A percentile compares a stretch with the other conserved stretches of the same genome.
Evolutionary conservation across 306 rosid genomes (phyloP).

Genomic region (Ammopiptanthus mongolicus): DNA sequence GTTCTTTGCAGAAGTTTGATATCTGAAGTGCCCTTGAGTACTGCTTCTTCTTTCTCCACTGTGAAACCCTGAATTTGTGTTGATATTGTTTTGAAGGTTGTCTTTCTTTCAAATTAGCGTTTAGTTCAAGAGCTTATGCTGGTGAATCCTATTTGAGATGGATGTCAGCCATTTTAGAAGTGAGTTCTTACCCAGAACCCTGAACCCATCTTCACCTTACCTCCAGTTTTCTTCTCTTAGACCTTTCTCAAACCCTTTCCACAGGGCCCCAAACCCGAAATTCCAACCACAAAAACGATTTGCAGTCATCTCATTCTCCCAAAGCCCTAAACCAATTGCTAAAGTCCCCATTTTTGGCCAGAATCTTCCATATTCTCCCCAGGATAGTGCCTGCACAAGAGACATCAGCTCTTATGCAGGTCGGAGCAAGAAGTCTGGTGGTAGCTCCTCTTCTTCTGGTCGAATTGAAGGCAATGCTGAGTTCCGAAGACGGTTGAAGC

Average conservation of each 20-base stretch:
- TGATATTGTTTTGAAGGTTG: constrained; percentile 30
- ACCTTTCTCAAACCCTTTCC: constrained; percentile 25
- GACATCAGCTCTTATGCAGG: constrained; percentile 56
- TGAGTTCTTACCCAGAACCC: constrained; percentile 31
- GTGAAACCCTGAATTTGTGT: background rate
- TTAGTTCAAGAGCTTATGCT: background rate
- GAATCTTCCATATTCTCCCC: background rate
- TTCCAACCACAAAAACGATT: constrained; percentile 10
- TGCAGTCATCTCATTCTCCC: constrained; percentile 17
- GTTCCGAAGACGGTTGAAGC: constrained; percentile 45
- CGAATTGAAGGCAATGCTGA: constrained; percentile 60
- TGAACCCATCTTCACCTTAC: constrained; percentile 23
- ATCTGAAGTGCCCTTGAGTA: background rate
- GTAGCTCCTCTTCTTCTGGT: constrained; percentile 45
- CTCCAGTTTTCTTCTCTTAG: constrained; percentile 21
- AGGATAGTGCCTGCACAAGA: background rate
- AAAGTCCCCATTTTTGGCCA: background rate
- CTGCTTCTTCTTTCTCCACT: background rate
- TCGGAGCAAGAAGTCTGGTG: constrained; percentile 58
- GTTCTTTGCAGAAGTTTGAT: background rate
- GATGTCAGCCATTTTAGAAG: constrained; percentile 19
- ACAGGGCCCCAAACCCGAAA: constrained; percentile 23
- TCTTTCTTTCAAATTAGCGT: background rate
- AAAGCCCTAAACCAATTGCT: background rate
- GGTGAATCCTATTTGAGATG: constrained; percentile 25